Evolutionary conservation across 805 yeast species (phyloP), one percentile per base, ranked within the genome.

Genomic region (Peterozyma toletana): DNA sequence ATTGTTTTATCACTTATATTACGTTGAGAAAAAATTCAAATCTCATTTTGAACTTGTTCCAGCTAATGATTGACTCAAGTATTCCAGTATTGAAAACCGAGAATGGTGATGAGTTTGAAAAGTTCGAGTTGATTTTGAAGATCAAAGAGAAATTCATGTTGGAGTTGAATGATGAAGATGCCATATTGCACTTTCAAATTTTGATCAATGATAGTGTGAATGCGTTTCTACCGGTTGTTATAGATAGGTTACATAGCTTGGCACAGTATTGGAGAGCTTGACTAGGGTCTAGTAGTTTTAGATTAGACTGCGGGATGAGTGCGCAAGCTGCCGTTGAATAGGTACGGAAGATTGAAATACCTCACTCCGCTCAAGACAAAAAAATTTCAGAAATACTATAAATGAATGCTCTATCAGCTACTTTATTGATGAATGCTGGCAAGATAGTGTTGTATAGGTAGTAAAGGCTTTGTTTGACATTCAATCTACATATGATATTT

Each of bases 241-340:
- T 93, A 43, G 99, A 93, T 57, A 78, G 96, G 50, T 66, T 93
- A 42, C 99, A 93, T 61, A 88, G 91, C 63, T 72, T 93, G 58
- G 97, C 99, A 0, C 99, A 93, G 58, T 93, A 93, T 58, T 95
- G 99, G 99, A 69, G 99, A 48, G 89, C 97, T 0, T 91, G 40
- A 52, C n/a, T n/a, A 21, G 27, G 27, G 27, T 5, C 7, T 5
- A 21, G 27, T 21, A 7, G 7, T 21, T 5, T 21, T 4, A 21
- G 27, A 21, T 21, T 4, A 21, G 27, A 21, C 27, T 21, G 4
- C 27, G 27, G 27, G 27, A 21, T 21, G 27, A 21, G 27, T 21
- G 27, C 27, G 27, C 27, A 21, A 21, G 27, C 27, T 21, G 27
- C 27, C 27, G 27, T 21, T 21, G 7, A 21, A 21, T 4, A 21